phyloP scores from a whole-genome alignment of 108 stramenopile genomes.

The Epipyxis sp. region DNA sequence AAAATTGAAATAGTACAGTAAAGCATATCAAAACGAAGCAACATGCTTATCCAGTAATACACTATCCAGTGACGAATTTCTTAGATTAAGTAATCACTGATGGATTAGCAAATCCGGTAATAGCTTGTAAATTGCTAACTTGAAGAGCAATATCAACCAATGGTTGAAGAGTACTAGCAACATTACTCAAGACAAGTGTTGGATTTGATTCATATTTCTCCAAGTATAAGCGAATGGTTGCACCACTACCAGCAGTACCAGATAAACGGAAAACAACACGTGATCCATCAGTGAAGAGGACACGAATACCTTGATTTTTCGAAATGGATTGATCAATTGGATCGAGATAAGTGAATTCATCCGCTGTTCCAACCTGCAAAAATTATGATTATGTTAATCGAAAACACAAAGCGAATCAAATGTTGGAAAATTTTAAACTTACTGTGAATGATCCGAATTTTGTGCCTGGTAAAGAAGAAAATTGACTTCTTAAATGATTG shows the following conservation, averaged over 20 bases:
- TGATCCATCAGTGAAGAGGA: slow-evolving; percentile 89
- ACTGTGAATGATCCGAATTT: slow-evolving; percentile 16
- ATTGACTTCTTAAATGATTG: slow-evolving; percentile 79
- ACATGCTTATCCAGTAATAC: too few relatives aligned
- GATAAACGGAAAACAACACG: slow-evolving; percentile 95
- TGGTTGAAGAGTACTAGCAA: slow-evolving; percentile 67
- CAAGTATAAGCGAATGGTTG: slow-evolving; percentile 98
- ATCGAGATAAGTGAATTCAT: slow-evolving; percentile 94
- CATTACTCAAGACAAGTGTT: not conserved
- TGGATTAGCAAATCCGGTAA: slow-evolving; percentile 87
- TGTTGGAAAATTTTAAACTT: too few relatives aligned
- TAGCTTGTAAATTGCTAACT: slow-evolving; percentile 76
- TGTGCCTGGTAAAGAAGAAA: slow-evolving; percentile 38
- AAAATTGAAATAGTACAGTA: too few relatives aligned
- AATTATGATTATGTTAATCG: too few relatives aligned
- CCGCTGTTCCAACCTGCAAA: slow-evolving; percentile 77
- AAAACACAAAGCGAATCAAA: too few relatives aligned
- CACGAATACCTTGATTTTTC: slow-evolving; percentile 84
- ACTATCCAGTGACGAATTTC: too few relatives aligned
- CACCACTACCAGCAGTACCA: slow-evolving; percentile 96
- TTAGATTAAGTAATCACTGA: slow-evolving; percentile 95
- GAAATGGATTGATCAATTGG: slow-evolving; percentile 92
- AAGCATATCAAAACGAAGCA: too few relatives aligned
- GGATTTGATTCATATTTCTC: slow-evolving; percentile 82
- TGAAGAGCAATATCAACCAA: slow-evolving; percentile 80